Base-by-base conservation (phyloP, 164 flowering plant genomes). In the Taxillus chinensis region DNA sequence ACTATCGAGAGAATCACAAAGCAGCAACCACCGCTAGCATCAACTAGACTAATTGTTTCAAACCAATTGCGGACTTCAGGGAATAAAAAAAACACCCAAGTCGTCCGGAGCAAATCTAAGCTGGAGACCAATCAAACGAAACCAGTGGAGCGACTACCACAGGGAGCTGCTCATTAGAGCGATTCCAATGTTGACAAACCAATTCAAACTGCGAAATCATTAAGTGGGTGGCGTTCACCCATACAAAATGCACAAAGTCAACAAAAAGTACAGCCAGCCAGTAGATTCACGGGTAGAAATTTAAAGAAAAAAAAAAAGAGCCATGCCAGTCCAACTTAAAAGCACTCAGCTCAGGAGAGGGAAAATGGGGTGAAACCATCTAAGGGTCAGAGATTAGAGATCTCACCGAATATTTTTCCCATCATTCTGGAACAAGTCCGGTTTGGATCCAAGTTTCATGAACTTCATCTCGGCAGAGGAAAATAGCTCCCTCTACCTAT, bases 401-500 rank as follows among this genome's bases (percentile, higher is more conserved):
- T 70, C 80, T 73, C 59, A 93, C 99, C 97, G 86, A 61, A 78
- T 75, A 71, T 77, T 75, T 56, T 81, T 78, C 51, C 89, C 96
- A 64, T 90, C 96, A 11, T 79, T 78, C 74, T 86, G 89, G 72
- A 93, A 88, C 16, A 83, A 76, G 77, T 90, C 97, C 7, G 92
- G 87, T 82, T 89, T 93, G 10, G 99, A 90, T 68, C 99, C 99
- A 78, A 93, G 95, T 71, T 90, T 90, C 99, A 93, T 93, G 70
- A 86, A 92, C 97, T 92, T 90, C 99, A 93, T 90, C 70, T 71
- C 75, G 60, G 42, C 73, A 71, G 55, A 37, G 5, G 49, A 67
- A 60, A 27, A 27, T 69, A 70, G 70, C 74, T 67, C 39, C n/a
- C 53, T 41, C 54, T 56, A 43, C 0, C 67, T 65, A 46, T 67